These are phyloP conservation scores for Perkinsus olseni DNA, from an alignment of 169 alveolate genomes.

Conservation along the genomic window DNA sequence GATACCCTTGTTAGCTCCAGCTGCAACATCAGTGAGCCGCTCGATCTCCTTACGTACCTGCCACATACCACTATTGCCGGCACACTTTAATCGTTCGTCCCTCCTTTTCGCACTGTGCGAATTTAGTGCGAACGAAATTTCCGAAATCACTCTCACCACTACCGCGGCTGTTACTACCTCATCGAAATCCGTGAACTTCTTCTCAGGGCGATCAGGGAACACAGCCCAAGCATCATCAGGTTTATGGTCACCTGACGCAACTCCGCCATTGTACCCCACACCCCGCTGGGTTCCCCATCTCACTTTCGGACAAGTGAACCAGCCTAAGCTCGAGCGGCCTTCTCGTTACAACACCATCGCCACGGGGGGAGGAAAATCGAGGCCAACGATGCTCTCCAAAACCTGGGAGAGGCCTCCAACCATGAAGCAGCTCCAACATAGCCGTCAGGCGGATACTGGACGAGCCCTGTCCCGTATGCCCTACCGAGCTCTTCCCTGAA, in stretches of 20 bases:
- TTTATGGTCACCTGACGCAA: slow-evolving; percentile 22
- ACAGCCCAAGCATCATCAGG: slow-evolving; percentile 64
- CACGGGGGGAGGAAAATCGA: slow-evolving; percentile 94
- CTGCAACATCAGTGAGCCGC: slow-evolving; percentile 20
- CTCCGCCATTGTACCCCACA: slow-evolving; percentile 49
- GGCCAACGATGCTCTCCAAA: slow-evolving; percentile 92
- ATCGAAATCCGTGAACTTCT: slow-evolving; percentile 75
- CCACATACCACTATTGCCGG: background rate
- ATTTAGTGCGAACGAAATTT: no score
- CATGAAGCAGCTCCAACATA: background rate
- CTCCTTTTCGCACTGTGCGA: no score
- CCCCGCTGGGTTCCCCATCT: slow-evolving; percentile 43
- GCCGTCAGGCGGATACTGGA: background rate
- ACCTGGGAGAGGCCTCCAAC: slow-evolving; percentile 69
- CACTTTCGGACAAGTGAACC: slow-evolving; percentile 69
- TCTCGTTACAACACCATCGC: slow-evolving; percentile 96
- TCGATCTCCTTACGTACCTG: slow-evolving; percentile 24
- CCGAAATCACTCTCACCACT: background rate
- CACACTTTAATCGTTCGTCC: no score
- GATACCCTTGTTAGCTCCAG: slow-evolving; percentile 88
- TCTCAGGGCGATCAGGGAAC: slow-evolving; percentile 54
- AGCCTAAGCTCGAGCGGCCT: slow-evolving; percentile 94
- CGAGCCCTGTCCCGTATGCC: no score
- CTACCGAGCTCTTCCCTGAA: slow-evolving; percentile 57
- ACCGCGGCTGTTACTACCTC: slow-evolving; percentile 66